These are phyloP conservation scores for Colletotrichum sp. DNA, from an alignment of 2,329 filamentous ascomycete species.

Conservation along the genomic window DNA sequence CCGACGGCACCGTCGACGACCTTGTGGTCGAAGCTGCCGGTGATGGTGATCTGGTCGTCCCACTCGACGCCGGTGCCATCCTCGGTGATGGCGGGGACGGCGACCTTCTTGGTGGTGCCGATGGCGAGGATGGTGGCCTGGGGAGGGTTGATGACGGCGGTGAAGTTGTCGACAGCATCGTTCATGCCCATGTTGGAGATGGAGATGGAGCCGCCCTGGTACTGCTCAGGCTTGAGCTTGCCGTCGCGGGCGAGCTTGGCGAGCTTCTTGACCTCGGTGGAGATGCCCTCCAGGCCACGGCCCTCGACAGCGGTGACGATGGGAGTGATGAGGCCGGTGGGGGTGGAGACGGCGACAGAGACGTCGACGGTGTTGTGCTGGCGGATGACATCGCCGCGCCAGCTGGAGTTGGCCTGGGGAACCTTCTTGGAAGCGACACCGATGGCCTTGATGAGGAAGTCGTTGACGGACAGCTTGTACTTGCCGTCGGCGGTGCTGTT, in stretches of 20 bases:
- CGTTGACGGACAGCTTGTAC: constrained; percentile 99
- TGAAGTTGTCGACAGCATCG: constrained; percentile 92
- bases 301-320: constrained; percentile 90
- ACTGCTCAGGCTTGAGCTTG: constrained; percentile 99
- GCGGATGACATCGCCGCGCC: constrained; percentile 88
- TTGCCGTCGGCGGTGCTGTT: constrained; percentile 88
- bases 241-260: constrained; percentile 94
- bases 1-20: constrained; percentile 96
- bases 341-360: constrained; percentile 93
- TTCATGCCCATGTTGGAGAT: constrained; percentile 99
- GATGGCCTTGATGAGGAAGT: constrained; percentile 98
- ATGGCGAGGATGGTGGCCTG: constrained; percentile 96
- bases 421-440: constrained; percentile 90
- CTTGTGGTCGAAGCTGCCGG: constrained; percentile 98
- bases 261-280: constrained; percentile 89
- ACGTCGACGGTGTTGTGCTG: constrained; percentile 94
- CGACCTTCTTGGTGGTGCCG: constrained; percentile 94
- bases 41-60: constrained; percentile 97
- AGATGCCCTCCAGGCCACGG: constrained; percentile 89
- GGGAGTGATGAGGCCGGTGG: constrained; percentile 92
- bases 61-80: constrained; percentile 82
- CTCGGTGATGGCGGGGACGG: constrained; percentile 73
- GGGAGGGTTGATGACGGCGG: constrained; percentile 97
- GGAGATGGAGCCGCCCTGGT: constrained; percentile 98
- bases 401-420: constrained; percentile 93